These are phyloP conservation scores for Pholiota adiposa DNA, from an alignment of 1,284 basidiomycete species.

Conservation along the genomic window DNA sequence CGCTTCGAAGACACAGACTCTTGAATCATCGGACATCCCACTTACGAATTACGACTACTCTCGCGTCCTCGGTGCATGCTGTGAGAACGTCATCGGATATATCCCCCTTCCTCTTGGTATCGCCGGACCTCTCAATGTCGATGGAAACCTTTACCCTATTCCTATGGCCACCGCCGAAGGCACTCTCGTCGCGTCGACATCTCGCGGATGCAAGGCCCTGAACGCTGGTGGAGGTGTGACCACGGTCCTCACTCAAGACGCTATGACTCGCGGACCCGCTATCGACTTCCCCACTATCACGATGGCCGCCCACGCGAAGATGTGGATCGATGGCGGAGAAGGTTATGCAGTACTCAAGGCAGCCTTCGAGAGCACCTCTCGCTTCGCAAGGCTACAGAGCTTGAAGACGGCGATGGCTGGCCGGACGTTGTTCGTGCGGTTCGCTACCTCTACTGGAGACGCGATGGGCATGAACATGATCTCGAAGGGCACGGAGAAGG, in stretches of 20 bases:
- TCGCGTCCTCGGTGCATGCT: slow-evolving; percentile 95
- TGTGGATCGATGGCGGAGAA: slow-evolving; percentile 88
- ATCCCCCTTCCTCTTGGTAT: slow-evolving; percentile 97
- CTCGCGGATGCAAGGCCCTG: slow-evolving; percentile 96
- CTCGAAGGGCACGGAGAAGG: slow-evolving; percentile 94
- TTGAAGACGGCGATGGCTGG: slow-evolving; percentile 90
- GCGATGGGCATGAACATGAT: slow-evolving; percentile 99
- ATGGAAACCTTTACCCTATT: slow-evolving; percentile 86
- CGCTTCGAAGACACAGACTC: slow-evolving; percentile 81
- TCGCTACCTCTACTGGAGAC: slow-evolving; percentile 95
- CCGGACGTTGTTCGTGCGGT: slow-evolving; percentile 93
- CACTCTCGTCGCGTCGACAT: slow-evolving; percentile 96
- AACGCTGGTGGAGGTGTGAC: slow-evolving; percentile 96
- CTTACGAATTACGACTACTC: slow-evolving; percentile 92
- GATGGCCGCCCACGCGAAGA: slow-evolving; percentile 83
- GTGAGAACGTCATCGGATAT: slow-evolving; percentile 98
- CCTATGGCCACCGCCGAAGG: slow-evolving; percentile 99
- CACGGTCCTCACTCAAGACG: slow-evolving; percentile 92
- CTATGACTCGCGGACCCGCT: slow-evolving; percentile 98
- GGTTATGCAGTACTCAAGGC: slow-evolving; percentile 80
- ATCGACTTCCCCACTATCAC: slow-evolving; percentile 91
- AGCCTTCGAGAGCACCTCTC: slow-evolving; percentile 93
- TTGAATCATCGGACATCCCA: slow-evolving; percentile 87
- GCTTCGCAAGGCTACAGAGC: slow-evolving; percentile 84
- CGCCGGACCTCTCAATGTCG: slow-evolving; percentile 93